phyloP scores from a whole-genome alignment of 1,139 yeast species.

The Cylindricascospora bacillispora region DNA sequence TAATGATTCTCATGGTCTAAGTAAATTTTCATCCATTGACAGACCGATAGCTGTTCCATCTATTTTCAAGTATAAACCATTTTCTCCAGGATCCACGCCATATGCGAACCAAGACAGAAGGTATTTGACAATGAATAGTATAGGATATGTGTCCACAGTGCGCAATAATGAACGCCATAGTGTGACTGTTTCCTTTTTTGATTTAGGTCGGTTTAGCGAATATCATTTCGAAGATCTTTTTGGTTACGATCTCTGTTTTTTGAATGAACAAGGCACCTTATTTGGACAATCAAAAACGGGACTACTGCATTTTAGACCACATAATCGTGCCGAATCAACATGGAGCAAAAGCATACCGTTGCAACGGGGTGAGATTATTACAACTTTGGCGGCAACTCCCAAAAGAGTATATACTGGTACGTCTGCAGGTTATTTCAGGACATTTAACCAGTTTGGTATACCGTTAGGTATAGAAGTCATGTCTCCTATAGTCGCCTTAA shows the following conservation, averaged over 20 bases:
- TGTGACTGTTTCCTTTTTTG: slow-evolving; percentile 78
- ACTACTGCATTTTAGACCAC: slow-evolving; percentile 32
- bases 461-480: slow-evolving; percentile 39
- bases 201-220: slow-evolving; percentile 63
- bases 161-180: slow-evolving; percentile 49
- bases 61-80: slow-evolving; percentile 26
- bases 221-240: slow-evolving; percentile 74
- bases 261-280: slow-evolving; percentile 53
- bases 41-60: slow-evolving; percentile 1
- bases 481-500: slow-evolving; percentile 43
- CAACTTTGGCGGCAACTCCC: slow-evolving; percentile 40
- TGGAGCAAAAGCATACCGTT: slow-evolving; percentile 33
- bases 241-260: slow-evolving; percentile 62
- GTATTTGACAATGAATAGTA: slow-evolving; percentile 66
- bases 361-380: slow-evolving; percentile 34
- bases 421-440: slow-evolving; percentile 42
- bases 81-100: slow-evolving; percentile 74
- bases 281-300: slow-evolving; percentile 39
- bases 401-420: slow-evolving; percentile 41
- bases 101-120: slow-evolving; percentile 54
- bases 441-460: slow-evolving; percentile 43
- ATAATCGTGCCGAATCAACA: slow-evolving; percentile 26
- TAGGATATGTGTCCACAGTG: slow-evolving; percentile 78
- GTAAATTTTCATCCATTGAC: no score
- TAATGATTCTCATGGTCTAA: background rate